phyloP scores from a whole-genome alignment of 352 stramenopile genomes.

The Globisporangium paroecandrum region DNA sequence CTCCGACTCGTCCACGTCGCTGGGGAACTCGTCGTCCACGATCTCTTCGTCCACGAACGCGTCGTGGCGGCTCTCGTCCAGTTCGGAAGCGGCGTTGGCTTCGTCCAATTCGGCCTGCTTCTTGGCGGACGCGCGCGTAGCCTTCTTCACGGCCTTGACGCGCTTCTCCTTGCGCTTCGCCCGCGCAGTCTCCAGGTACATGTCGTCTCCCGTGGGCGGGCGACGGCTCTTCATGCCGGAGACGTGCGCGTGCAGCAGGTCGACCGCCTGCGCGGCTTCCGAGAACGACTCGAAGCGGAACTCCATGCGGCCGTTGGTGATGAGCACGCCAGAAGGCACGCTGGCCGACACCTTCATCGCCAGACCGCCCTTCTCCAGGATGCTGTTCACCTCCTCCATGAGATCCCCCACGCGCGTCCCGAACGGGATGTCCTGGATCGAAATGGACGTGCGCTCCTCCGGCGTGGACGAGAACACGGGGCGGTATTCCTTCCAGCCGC shows the following conservation, averaged over 20 bases:
- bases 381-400: slow-evolving; percentile 53
- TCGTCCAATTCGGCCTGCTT: slow-evolving; percentile 19
- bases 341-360: slow-evolving; percentile 47
- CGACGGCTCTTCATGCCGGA: slow-evolving; percentile 52
- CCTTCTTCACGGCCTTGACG: slow-evolving; percentile 22
- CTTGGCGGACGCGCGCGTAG: slow-evolving; percentile 18
- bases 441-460: slow-evolving; percentile 50
- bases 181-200: slow-evolving; percentile 33
- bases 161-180: slow-evolving; percentile 41
- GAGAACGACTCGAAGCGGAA: slow-evolving; percentile 66
- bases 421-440: slow-evolving; percentile 77
- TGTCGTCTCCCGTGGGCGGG: slow-evolving; percentile 38
- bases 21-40: slow-evolving; percentile 22
- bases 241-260: slow-evolving; percentile 57
- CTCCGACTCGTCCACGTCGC: slow-evolving; percentile 15
- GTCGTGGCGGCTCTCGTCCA: slow-evolving; percentile 20
- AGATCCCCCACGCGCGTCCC: slow-evolving; percentile 59
- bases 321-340: slow-evolving; percentile 42
- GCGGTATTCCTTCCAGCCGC: slow-evolving; percentile 76
- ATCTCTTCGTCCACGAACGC: slow-evolving; percentile 34
- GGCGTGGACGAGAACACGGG: slow-evolving; percentile 64
- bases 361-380: slow-evolving; percentile 41
- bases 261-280: slow-evolving; percentile 71
- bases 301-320: slow-evolving; percentile 73
- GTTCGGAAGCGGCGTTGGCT: slow-evolving; percentile 12